Evolutionary conservation across 345 rosid genomes (phyloP), one percentile per base, ranked within the genome.

Genomic region (Fremontodendron californicum): DNA sequence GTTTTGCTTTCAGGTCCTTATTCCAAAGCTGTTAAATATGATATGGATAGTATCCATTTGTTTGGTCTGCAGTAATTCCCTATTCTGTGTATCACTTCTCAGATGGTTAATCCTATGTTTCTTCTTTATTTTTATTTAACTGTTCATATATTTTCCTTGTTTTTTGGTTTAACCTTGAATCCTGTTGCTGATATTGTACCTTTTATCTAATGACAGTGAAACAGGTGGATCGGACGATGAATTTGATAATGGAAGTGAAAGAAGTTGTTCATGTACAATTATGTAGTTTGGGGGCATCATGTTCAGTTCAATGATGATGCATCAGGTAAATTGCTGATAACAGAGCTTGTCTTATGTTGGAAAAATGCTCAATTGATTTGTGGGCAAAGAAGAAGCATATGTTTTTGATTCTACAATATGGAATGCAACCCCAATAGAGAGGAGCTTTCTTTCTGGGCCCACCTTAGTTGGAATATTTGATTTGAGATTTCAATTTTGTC

Each of bases 251-350:
- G 88, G 91, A 73, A 83, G 48, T 13, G 92, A 84, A 84, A 83
- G 84, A 82, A 86, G 82, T 63, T 91, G 94, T 81, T 79, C 88
- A 1, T 91, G 96, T 73, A 80, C 80, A 63, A 84, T 91, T 80
- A 91, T 91, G 94, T 91, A 83, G 86, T 79, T 75, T 3, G n/a
- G n/a, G 33, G 52, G 64, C 39, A 45, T 23, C 45, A 54, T 13
- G 60, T 29, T 31, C n/a, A n/a, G n/a, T 52, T 69, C 8, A 27
- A n/a, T n/a, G n/a, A 54, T 5, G 61, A 45, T 13, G 60, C 67
- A 55, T 45, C 81, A 16, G 58, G 35, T 27, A 78, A 58, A 60
- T 51, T 62, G 67, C 78, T 62, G 5, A 74, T 49, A 55, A 78
- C 55, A 69, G 75, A n/a, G 75, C 29, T 79, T 33, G 9, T 69